Base-by-base conservation (phyloP, 2,329 filamentous ascomycete genomes). In the Dothistroma septosporum region DNA sequence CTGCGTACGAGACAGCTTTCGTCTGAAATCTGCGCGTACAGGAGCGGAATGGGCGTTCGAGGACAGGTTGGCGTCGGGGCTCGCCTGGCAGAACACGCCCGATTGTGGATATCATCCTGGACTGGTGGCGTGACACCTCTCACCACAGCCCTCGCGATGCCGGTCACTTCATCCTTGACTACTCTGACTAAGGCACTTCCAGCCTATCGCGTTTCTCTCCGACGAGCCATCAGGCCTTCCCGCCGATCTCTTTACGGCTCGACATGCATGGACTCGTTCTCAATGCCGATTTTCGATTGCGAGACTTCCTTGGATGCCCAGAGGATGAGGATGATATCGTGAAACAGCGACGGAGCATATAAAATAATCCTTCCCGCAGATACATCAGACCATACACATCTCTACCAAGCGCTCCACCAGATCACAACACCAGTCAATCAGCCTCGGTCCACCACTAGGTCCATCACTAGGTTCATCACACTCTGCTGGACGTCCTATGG, bases 71-170 rank as follows among this genome's bases (percentile, higher is more conserved):
- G 32, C 46, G 44, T 19, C 55, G 55, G 55, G 28, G 21, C 11
- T 55, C 53, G 53, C 53, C 53, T 21, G 22, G 12, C n/a, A 33
- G 8, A 2, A 37, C 14, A 9, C 6, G 14, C 19, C 19, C 37
- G 35, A 46, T 48, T 57, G 55, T 21, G 33, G 11, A 32, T 44
- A 44, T 19, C n/a, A 2, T n/a, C 9, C 9, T 44, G 41, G 16
- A 46, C 19, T 53, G 58, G 59, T 58, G 55, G 59, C 41, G 58
- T 60, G 58, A 60, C 35, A 46, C n/a, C 31, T 61, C 55, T 57
- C 59, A 55, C 59, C 54, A 61, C 54, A 61, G 57, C 48, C 59
- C 59, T 57, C 48, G 59, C 41, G 10, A 41, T 8, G 41, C 12
- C 46, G 48, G n/a, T 28, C 37, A n/a, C n/a, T 28, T 14, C 16